Evolutionary conservation across 108 stramenopile species (phyloP).

Genomic region (Skeletonema costatum): DNA sequence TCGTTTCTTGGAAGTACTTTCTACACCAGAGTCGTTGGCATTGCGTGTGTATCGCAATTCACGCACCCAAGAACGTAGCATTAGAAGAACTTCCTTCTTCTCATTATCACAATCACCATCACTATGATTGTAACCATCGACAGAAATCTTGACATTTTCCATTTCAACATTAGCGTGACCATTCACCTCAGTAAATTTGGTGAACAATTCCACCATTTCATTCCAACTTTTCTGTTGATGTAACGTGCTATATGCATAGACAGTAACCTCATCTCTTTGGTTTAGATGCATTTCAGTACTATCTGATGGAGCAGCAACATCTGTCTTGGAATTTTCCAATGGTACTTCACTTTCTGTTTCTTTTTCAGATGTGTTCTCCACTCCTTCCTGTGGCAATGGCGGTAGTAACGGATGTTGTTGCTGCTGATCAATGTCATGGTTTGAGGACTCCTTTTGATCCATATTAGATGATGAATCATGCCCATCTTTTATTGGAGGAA

Average conservation of each 20-base stretch:
- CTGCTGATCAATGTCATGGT: neutral
- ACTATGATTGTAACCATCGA: neutral
- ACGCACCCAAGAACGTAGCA: conserved; percentile 25
- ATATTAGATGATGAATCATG: neutral
- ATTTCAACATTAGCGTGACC: conserved; percentile 8
- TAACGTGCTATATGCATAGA: conserved; percentile 2
- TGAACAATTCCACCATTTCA: conserved; percentile 10
- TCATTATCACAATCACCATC: neutral
- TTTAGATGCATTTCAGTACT: neutral
- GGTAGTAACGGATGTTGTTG: neutral
- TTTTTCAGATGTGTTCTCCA: neutral
- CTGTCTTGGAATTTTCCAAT: neutral
- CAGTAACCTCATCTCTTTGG: neutral
- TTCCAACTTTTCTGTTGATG: conserved; percentile 12
- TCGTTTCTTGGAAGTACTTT: neutral
- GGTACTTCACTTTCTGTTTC: neutral
- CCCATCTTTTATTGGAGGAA: neutral
- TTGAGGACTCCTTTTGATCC: neutral
- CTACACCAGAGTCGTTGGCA: neutral
- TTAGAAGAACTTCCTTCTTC: conserved; percentile 1
- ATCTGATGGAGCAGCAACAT: neutral
- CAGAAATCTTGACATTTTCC: conserved; percentile 2
- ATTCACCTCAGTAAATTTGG: neutral
- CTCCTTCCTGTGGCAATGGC: neutral
- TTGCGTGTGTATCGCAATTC: conserved; percentile 18